A percentile compares a stretch with the other conserved stretches of the same genome.
These are phyloP conservation scores for Acmispon strigosus DNA, from an alignment of 306 rosid genomes.

Conservation along the genomic window DNA sequence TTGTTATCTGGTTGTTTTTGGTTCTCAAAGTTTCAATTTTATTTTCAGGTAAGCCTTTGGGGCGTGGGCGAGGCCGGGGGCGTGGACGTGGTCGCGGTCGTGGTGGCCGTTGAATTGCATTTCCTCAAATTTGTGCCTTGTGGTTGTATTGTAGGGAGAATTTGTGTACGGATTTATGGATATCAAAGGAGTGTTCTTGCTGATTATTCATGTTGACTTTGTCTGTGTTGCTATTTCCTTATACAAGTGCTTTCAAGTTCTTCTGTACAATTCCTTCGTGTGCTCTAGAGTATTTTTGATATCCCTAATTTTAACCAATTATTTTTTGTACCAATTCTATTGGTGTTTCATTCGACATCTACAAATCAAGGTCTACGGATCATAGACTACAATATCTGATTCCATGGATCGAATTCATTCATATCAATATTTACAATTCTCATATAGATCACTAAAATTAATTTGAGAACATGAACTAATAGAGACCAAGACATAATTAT, in stretches of 20 bases:
- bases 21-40: background rate
- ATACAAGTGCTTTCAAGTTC: background rate
- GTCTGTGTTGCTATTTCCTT: constrained; percentile 3
- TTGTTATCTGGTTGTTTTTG: background rate
- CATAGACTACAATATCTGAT: no score
- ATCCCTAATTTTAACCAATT: no score
- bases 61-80: constrained; percentile 73
- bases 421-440: no score
- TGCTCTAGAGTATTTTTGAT: background rate
- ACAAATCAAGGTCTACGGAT: no score
- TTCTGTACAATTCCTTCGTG: background rate
- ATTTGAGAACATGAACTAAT: no score
- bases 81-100: constrained; percentile 93
- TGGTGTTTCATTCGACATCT: no score
- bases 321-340: no score
- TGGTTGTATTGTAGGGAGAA: constrained; percentile 41
- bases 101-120: constrained; percentile 46
- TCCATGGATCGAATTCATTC: no score
- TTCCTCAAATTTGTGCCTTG: constrained; percentile 29
- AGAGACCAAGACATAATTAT: no score
- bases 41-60: constrained; percentile 71
- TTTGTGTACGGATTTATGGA: constrained; percentile 28
- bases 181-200: constrained; percentile 20
- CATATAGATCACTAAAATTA: no score
- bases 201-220: constrained; percentile 11